A percentile compares a stretch with the other conserved stretches of the same genome.
Evolutionary conservation across 257 asterid species (phyloP).

Genomic region (Nicotiana paniculata): DNA sequence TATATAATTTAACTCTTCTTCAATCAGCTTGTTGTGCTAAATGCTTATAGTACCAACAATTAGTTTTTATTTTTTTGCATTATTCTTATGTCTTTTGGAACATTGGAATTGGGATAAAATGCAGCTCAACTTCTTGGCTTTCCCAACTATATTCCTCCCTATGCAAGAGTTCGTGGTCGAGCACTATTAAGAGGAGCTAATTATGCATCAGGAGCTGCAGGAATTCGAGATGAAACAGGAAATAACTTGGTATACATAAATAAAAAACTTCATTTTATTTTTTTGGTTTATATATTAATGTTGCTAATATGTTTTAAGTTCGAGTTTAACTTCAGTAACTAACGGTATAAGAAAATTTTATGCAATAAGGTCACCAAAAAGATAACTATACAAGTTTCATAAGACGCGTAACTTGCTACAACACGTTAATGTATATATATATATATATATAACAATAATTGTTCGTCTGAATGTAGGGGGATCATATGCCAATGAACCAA

Average conservation of each 20-base stretch:
- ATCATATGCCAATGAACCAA: conserved; percentile 65
- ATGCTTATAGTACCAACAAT: not conserved
- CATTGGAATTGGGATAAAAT: not conserved
- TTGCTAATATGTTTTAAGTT: not conserved
- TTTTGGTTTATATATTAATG: not conserved
- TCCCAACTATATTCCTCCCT: conserved; percentile 65
- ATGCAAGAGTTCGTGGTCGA: conserved; percentile 47
- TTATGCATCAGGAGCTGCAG: conserved; percentile 89
- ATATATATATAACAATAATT: not conserved
- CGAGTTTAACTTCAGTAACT: not conserved
- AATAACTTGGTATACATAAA: conserved; percentile 50
- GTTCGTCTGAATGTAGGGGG: conserved; percentile 43
- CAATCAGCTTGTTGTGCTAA: not conserved
- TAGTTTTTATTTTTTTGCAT: not conserved
- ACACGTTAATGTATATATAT: not conserved
- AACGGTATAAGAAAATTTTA: not conserved
- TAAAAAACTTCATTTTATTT: too few species aligned
- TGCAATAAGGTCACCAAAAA: not conserved
- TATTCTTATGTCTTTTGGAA: not conserved
- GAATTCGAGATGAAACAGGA: conserved; percentile 92
- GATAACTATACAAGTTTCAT: not conserved
- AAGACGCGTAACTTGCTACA: not conserved
- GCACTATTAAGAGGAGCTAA: conserved; percentile 59
- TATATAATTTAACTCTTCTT: too few species aligned
- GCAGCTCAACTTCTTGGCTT: conserved; percentile 87